Percentiles rank a stretch among this genome's conserved stretches.
Evolutionary conservation across 2,329 filamentous ascomycete genomes (phyloP).

Genomic region (Dryadomyces quercus-mongolicae): DNA sequence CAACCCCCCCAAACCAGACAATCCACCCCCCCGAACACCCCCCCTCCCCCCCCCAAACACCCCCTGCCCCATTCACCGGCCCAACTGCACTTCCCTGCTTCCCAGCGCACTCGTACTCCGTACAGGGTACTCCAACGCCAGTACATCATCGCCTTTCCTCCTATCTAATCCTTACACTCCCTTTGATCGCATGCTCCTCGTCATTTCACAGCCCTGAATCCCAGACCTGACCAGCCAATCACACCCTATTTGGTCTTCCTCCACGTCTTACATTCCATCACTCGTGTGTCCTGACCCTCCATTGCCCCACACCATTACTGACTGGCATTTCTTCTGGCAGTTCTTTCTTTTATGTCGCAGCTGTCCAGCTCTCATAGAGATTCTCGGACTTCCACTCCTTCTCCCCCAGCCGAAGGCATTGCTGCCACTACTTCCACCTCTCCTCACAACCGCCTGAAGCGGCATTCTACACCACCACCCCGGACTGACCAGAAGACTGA

Average conservation of each 20-base stretch:
- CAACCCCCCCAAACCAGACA: neutral
- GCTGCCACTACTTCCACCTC: conserved; percentile 6
- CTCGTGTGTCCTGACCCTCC: neutral
- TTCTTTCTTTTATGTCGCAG: conserved; percentile 80
- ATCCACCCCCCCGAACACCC: neutral
- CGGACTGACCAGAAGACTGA: neutral
- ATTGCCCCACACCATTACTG: neutral
- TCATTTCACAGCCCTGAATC: neutral
- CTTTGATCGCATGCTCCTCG: neutral
- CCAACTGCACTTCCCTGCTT: neutral
- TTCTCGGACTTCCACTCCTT: conserved; percentile 29
- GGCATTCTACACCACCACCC: neutral
- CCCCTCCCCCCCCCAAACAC: neutral
- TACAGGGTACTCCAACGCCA: too few species aligned
- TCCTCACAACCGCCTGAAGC: neutral
- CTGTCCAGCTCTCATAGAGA: conserved; percentile 43
- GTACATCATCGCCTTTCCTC: neutral
- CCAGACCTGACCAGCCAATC: neutral
- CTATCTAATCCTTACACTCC: neutral
- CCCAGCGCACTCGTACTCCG: too few species aligned
- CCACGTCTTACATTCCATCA: neutral
- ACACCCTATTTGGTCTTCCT: neutral
- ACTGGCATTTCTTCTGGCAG: conserved; percentile 31
- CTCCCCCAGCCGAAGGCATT: conserved; percentile 25
- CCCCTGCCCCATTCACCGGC: neutral